A percentile compares a stretch with the other conserved stretches of the same genome.
These are phyloP conservation scores for Rhizodiscina lignyota DNA, from an alignment of 495 filamentous ascomycete species.

Conservation along the genomic window DNA sequence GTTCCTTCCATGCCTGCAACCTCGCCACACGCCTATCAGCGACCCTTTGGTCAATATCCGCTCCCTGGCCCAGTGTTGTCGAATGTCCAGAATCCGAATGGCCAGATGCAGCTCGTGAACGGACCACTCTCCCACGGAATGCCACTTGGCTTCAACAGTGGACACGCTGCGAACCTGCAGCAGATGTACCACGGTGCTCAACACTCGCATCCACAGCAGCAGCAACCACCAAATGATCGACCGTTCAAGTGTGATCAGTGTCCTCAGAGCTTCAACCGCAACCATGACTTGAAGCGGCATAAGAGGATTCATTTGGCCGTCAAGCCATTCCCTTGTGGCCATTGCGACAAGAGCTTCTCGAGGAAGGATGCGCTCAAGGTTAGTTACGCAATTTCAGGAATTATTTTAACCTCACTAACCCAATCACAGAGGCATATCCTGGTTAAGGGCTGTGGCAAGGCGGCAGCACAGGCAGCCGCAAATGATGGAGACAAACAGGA, in stretches of 20 bases:
- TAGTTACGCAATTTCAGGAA: slow-evolving; percentile 21
- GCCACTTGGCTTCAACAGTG: slow-evolving; percentile 35
- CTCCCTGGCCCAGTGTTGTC: slow-evolving; percentile 59
- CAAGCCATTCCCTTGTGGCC: slow-evolving; percentile 83
- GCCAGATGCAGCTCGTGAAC: slow-evolving; percentile 51
- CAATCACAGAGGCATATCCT: slow-evolving; percentile 64
- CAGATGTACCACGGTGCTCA: slow-evolving; percentile 35
- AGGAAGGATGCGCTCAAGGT: slow-evolving; percentile 97
- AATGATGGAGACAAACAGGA: slow-evolving; percentile 21
- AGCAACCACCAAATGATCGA: slow-evolving; percentile 47
- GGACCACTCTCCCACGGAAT: slow-evolving; percentile 34
- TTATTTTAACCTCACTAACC: slow-evolving; percentile 7
- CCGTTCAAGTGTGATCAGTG: slow-evolving; percentile 94
- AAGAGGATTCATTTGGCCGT: slow-evolving; percentile 89
- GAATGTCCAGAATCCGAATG: slow-evolving; percentile 56
- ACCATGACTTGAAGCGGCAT: slow-evolving; percentile 92
- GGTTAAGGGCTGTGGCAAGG: slow-evolving; percentile 78
- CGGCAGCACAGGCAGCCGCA: too few relatives aligned
- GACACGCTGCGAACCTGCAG: slow-evolving; percentile 36
- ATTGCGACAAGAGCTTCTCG: slow-evolving; percentile 95
- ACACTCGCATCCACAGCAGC: slow-evolving; percentile 31
- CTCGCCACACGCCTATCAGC: slow-evolving; percentile 32
- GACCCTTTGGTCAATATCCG: slow-evolving; percentile 29
- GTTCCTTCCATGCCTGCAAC: slow-evolving; percentile 28
- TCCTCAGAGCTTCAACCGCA: slow-evolving; percentile 85